phyloP scores from a whole-genome alignment of 805 yeast genomes.

The Starmerella bombi region DNA sequence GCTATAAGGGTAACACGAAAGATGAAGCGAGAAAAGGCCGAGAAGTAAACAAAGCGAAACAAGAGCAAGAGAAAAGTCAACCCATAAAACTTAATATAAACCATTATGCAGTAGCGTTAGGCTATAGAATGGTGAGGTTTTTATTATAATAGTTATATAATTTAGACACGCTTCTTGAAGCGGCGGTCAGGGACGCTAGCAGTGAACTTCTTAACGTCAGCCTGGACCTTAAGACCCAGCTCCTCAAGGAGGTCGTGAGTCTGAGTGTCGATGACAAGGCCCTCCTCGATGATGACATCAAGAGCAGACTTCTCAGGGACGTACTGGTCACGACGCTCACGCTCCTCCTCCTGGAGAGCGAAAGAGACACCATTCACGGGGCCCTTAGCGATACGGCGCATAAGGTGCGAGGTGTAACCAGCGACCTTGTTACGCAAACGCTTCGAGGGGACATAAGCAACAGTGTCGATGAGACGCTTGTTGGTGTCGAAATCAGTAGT shows the following conservation, averaged over 20 bases:
- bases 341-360: conserved; percentile 99
- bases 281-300: conserved; percentile 91
- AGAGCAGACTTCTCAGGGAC: conserved; percentile 99
- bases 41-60: no score
- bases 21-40: no score
- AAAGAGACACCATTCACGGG: conserved; percentile 99
- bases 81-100: no score
- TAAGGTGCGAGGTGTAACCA: conserved; percentile 99
- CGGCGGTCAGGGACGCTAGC: conserved; percentile 22
- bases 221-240: conserved; percentile 45
- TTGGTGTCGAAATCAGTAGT: conserved; percentile 98
- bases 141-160: conserved; percentile 14
- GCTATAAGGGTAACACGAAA: no score
- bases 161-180: conserved; percentile 25
- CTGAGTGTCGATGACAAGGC: conserved; percentile 92
- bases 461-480: conserved; percentile 98
- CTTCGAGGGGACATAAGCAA: conserved; percentile 98
- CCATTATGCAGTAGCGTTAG: no score
- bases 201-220: conserved; percentile 45
- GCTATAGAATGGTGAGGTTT: no score
- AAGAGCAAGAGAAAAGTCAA: no score
- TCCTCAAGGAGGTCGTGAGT: conserved; percentile 90
- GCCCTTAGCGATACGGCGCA: conserved; percentile 99
- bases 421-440: conserved; percentile 99
- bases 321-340: conserved; percentile 99